Evolutionary conservation across 164 flowering plant genomes (phyloP).

Genomic region (Chloranthus sessilifolius): DNA sequence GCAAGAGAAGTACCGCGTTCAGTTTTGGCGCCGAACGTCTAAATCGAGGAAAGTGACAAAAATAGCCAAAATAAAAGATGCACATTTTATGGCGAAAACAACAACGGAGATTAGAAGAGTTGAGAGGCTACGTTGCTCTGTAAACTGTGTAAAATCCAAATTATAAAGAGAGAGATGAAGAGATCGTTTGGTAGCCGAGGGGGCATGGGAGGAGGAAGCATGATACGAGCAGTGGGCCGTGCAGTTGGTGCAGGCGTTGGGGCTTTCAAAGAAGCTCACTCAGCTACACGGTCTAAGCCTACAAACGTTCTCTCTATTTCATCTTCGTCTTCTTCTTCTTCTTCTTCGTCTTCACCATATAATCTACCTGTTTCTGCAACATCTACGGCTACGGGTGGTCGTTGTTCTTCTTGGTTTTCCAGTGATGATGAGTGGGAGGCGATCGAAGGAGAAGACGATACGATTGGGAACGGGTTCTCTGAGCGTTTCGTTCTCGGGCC

Average conservation of each 20-base stretch:
- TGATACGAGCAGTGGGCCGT: constrained; percentile 42
- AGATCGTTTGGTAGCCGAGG: constrained; percentile 30
- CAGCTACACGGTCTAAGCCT: constrained; percentile 14
- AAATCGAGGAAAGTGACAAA: too few species aligned
- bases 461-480: constrained; percentile 2
- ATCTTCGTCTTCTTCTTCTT: constrained; percentile 12
- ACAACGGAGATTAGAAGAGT: too few species aligned
- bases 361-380: constrained; percentile 10
- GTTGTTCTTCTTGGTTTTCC: constrained; percentile 10
- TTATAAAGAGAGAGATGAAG: constrained; percentile 17
- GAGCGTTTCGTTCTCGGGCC: constrained; percentile 38
- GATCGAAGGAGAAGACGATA: constrained; percentile 21
- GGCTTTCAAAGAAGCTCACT: constrained; percentile 26
- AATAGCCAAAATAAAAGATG: too few species aligned
- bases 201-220: constrained; percentile 30
- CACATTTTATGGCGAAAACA: too few species aligned
- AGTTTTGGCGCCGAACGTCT: too few species aligned
- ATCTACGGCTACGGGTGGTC: constrained; percentile 11
- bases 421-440: constrained; percentile 41
- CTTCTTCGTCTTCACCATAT: constrained; percentile 9
- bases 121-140: too few species aligned
- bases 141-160: too few species aligned
- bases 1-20: too few species aligned
- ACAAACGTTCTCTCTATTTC: constrained; percentile 15
- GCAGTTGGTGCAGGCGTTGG: constrained; percentile 33